A percentile compares a stretch with the other conserved stretches of the same genome.
phyloP scores from a whole-genome alignment of 805 yeast genomes.

The Crinitomyces ghanaensis region DNA sequence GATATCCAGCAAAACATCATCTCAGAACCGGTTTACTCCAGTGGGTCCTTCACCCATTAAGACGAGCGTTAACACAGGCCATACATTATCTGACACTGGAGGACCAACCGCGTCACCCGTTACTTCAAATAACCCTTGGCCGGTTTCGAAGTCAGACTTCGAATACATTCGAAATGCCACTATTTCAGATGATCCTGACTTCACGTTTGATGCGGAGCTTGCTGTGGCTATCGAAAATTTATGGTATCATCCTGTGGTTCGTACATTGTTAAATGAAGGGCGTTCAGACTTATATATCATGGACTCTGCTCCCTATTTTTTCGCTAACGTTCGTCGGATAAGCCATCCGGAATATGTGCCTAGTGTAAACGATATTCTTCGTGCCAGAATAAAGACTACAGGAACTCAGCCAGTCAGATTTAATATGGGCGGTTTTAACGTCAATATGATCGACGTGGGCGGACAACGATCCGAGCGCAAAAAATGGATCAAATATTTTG shows the following conservation, averaged over 20 bases:
- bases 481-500: constrained; percentile 96
- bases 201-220: constrained; percentile 38
- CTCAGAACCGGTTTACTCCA: too few relatives aligned
- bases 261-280: constrained; percentile 36
- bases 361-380: constrained; percentile 60
- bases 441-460: constrained; percentile 77
- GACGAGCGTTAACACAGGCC: too few relatives aligned
- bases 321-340: constrained; percentile 55
- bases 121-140: constrained; percentile 1
- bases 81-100: too few relatives aligned
- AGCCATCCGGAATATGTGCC: constrained; percentile 54
- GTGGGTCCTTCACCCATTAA: too few relatives aligned
- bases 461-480: constrained; percentile 94
- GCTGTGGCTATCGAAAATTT: constrained; percentile 40
- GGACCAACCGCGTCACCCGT: neutral
- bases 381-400: constrained; percentile 85
- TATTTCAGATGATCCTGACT: constrained; percentile 43
- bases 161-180: constrained; percentile 30
- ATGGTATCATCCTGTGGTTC: constrained; percentile 49
- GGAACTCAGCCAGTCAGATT: constrained; percentile 81
- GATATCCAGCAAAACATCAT: too few relatives aligned
- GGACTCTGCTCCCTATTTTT: constrained; percentile 69
- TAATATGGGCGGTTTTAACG: constrained; percentile 54
- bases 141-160: constrained; percentile 28
- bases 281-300: constrained; percentile 67